A percentile compares a stretch with the other conserved stretches of the same genome.
These are phyloP conservation scores for Aurinia saxatilis DNA, from an alignment of 345 rosid genomes.

Conservation along the genomic window DNA sequence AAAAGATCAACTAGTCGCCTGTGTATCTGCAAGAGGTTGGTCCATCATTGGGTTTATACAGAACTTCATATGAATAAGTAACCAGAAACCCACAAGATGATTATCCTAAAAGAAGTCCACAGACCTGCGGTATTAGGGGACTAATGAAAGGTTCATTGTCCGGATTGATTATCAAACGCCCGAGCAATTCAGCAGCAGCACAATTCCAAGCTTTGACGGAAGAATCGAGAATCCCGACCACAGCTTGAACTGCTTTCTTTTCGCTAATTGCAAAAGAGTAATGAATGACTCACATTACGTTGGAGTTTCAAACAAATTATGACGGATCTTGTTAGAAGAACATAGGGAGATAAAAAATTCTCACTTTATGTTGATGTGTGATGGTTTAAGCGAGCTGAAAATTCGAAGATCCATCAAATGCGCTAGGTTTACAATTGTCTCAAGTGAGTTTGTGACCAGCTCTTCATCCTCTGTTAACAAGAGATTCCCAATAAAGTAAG, in stretches of 20 bases:
- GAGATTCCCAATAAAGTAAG: not conserved
- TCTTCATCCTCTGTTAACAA: constrained; percentile 86
- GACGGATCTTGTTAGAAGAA: not conserved
- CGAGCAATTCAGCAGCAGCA: constrained; percentile 88
- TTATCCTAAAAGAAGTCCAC: not conserved
- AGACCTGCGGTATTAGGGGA: constrained; percentile 79
- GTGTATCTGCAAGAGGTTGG: constrained; percentile 57
- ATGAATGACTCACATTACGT: constrained; percentile 9
- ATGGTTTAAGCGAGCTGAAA: constrained; percentile 77
- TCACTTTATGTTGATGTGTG: constrained; percentile 79
- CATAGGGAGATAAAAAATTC: constrained; percentile 12
- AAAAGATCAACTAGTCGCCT: constrained; percentile 81
- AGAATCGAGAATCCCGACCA: constrained; percentile 78
- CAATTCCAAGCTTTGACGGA: constrained; percentile 87
- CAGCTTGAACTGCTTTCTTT: constrained; percentile 85
- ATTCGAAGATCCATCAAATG: constrained; percentile 91
- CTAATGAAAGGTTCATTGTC: constrained; percentile 95
- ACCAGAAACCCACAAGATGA: not conserved
- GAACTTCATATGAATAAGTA: not conserved
- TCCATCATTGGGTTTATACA: not conserved
- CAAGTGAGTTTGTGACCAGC: constrained; percentile 87
- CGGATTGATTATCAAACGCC: constrained; percentile 93
- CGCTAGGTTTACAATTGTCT: constrained; percentile 87
- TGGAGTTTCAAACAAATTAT: constrained; percentile 9
- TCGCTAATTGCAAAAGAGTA: constrained; percentile 47